These are phyloP conservation scores for Hyparrhenia diplandra DNA, from an alignment of 176 grass and related monocot genomes.

Conservation along the genomic window DNA sequence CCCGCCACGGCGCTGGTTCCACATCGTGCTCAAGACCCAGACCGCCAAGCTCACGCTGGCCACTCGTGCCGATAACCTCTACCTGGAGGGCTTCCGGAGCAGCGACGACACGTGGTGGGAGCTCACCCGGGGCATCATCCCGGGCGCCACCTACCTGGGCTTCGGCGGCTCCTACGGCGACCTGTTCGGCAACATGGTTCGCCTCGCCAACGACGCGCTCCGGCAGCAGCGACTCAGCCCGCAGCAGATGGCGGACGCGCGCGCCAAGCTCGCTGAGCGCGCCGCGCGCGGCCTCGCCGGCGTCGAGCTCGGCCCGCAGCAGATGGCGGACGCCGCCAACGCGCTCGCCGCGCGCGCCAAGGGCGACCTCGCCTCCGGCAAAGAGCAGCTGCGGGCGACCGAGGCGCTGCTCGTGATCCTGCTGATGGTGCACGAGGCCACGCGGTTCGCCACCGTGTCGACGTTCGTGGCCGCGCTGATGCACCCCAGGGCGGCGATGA, in stretches of 20 bases:
- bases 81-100: slow-evolving; percentile 27
- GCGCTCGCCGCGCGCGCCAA: background rate
- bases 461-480: no score
- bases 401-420: no score
- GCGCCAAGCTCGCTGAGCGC: no score
- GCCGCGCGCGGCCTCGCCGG: no score
- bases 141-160: background rate
- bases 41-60: background rate
- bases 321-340: slow-evolving; percentile 15
- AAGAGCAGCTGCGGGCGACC: no score
- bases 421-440: no score
- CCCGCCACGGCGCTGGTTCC: background rate
- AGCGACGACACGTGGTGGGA: slow-evolving; percentile 29
- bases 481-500: no score
- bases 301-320: background rate
- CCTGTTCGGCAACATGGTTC: no score
- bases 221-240: background rate
- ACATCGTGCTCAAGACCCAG: background rate
- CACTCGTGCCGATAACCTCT: slow-evolving; percentile 27
- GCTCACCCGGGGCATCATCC: background rate
- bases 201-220: no score
- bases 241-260: slow-evolving; percentile 6
- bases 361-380: background rate
- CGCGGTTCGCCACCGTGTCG: no score
- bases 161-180: background rate